These are phyloP conservation scores for Colletotrichum coccodes DNA, from an alignment of 2,329 filamentous ascomycete species.

Conservation along the genomic window DNA sequence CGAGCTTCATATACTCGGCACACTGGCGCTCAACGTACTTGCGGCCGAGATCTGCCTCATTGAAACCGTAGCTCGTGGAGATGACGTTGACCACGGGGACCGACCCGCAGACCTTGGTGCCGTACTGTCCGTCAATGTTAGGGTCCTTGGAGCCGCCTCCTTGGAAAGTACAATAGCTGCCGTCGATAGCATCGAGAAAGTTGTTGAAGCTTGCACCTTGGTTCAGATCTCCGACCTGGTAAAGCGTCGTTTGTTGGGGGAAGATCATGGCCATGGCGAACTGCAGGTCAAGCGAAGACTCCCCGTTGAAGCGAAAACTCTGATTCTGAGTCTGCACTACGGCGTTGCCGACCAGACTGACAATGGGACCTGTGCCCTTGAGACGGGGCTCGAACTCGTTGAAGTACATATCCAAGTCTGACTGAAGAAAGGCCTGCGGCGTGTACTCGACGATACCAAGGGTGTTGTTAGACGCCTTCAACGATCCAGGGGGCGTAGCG, in stretches of 20 bases:
- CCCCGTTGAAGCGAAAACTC: constrained; percentile 45
- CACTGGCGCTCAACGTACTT: constrained; percentile 63
- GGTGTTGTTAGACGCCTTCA: constrained; percentile 50
- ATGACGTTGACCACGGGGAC: constrained; percentile 61
- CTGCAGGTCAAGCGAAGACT: constrained; percentile 65
- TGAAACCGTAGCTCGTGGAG: constrained; percentile 63
- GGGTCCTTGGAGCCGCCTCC: constrained; percentile 48
- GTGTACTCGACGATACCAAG: constrained; percentile 64
- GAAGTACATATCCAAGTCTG: constrained; percentile 60
- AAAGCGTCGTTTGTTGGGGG: constrained; percentile 61
- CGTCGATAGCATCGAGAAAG: constrained; percentile 57
- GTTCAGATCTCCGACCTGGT: constrained; percentile 50
- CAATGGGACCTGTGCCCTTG: constrained; percentile 53
- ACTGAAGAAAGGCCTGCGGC: constrained; percentile 60
- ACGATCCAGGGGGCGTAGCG: constrained; percentile 50
- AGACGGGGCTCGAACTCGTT: constrained; percentile 52
- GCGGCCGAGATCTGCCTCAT: constrained; percentile 59
- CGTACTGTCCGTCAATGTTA: constrained; percentile 50
- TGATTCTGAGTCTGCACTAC: constrained; percentile 48
- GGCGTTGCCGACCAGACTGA: constrained; percentile 58
- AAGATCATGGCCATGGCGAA: constrained; percentile 64
- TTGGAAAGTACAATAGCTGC: constrained; percentile 52
- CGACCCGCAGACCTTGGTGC: constrained; percentile 55
- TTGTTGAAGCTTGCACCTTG: constrained; percentile 54
- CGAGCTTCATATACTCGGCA: constrained; percentile 67